Conservation (phyloP, 352 stramenopile species). For the Phytophthora pseudosyringae region DNA sequence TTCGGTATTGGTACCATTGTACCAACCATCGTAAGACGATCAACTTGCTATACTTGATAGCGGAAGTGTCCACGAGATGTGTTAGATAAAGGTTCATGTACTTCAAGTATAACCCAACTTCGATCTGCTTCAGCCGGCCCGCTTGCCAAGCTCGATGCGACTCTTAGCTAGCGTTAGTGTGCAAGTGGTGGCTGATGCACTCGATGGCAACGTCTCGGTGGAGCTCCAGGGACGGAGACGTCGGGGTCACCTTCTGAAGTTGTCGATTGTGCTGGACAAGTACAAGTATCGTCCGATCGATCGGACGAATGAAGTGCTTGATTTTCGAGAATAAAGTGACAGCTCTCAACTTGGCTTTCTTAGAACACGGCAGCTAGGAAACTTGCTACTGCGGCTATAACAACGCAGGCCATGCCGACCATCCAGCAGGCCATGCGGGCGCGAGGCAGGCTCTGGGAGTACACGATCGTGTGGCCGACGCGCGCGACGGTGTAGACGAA, state of each 20-base stretch:
- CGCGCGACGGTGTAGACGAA: conserved; percentile 53
- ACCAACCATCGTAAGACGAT: too few species aligned
- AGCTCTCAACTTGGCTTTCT: not conserved
- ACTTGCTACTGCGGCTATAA: conserved; percentile 24
- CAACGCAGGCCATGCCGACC: conserved; percentile 32
- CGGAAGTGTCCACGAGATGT: too few species aligned
- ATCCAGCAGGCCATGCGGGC: conserved; percentile 42
- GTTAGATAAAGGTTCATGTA: too few species aligned
- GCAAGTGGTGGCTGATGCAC: not conserved
- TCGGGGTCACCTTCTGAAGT: conserved; percentile 9
- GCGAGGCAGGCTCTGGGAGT: conserved; percentile 40
- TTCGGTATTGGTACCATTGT: too few species aligned
- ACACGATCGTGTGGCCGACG: conserved; percentile 50
- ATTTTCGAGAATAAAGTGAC: conserved; percentile 21
- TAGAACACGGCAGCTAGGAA: conserved; percentile 22
- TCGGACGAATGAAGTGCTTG: conserved; percentile 17
- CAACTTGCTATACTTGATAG: too few species aligned
- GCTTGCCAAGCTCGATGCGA: too few species aligned
- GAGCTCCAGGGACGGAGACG: not conserved
- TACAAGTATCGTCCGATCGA: conserved; percentile 3
- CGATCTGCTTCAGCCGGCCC: not conserved
- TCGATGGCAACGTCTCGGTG: conserved; percentile 15
- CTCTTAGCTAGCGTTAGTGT: too few species aligned
- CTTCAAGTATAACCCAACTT: not conserved
- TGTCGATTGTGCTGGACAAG: not conserved